A percentile compares a stretch with the other conserved stretches of the same genome.
Evolutionary conservation across 495 filamentous ascomycete genomes (phyloP).

Genomic region (Aspergillus panamensis): DNA sequence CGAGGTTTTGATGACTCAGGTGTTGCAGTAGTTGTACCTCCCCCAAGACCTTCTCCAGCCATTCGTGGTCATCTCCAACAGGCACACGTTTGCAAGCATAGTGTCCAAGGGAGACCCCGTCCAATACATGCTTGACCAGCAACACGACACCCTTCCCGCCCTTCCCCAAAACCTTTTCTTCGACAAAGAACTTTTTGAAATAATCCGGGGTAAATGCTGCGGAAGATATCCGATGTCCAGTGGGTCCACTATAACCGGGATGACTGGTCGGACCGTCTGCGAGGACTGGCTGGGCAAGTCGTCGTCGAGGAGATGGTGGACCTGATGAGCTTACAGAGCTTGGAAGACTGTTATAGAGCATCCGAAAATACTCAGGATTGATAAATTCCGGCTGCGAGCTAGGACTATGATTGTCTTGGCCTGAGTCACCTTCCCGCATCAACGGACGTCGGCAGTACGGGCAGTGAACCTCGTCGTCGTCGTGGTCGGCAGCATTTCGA

Average conservation of each 20-base stretch:
- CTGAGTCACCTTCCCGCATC: conserved; percentile 50
- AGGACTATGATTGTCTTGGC: conserved; percentile 35
- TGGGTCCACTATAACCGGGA: conserved; percentile 42
- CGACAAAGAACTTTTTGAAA: conserved; percentile 87
- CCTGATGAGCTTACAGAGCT: conserved; percentile 46
- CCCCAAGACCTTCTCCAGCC: conserved; percentile 88
- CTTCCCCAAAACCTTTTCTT: conserved; percentile 77
- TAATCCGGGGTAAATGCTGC: conserved; percentile 88
- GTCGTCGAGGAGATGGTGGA: conserved; percentile 51
- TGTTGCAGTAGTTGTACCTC: conserved; percentile 91
- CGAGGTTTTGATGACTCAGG: conserved; percentile 90
- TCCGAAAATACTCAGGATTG: conserved; percentile 87
- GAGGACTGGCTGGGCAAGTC: conserved; percentile 48
- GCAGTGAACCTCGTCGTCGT: conserved; percentile 55
- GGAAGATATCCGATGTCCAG: conserved; percentile 67
- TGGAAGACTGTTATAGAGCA: conserved; percentile 67
- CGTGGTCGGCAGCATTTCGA: conserved; percentile 52
- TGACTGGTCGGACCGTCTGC: conserved; percentile 34
- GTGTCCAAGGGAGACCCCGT: conserved; percentile 78
- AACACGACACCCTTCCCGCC: conserved; percentile 94
- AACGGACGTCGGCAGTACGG: conserved; percentile 80
- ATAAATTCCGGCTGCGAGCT: conserved; percentile 65
- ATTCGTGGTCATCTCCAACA: conserved; percentile 90
- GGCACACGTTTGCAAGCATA: conserved; percentile 98
- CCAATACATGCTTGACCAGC: conserved; percentile 84